Conservation (phyloP, 768 basidiomycete genomes). For the Tylopilus plumbeoviolaceoides region DNA sequence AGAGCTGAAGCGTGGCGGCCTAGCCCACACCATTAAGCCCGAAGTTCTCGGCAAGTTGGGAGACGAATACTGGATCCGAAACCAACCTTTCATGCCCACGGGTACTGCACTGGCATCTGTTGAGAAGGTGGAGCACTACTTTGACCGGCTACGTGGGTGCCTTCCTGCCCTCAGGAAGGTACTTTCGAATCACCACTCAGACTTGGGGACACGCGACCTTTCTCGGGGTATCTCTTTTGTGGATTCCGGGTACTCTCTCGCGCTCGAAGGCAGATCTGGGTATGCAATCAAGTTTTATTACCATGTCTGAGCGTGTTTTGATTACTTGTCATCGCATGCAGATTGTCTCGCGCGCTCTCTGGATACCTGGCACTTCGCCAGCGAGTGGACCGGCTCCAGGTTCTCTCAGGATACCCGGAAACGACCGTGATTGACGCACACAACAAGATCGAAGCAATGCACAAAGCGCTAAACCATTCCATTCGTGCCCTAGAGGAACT, state of each 20-base stretch:
- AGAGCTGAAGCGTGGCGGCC: conserved; percentile 76
- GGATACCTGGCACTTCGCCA: conserved; percentile 12
- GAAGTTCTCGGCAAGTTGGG: conserved; percentile 56
- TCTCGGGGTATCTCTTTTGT: conserved; percentile 73
- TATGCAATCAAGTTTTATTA: conserved; percentile 37
- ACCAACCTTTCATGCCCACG: conserved; percentile 46
- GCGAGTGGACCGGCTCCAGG: conserved; percentile 17
- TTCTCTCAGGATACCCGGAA: conserved; percentile 18
- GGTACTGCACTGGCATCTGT: conserved; percentile 20
- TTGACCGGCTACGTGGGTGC: conserved; percentile 55
- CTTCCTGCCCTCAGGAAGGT: conserved; percentile 64
- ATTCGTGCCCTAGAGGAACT: conserved; percentile 37
- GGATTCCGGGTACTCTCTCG: conserved; percentile 73
- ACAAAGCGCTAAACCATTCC: conserved; percentile 13
- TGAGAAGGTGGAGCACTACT: conserved; percentile 57
- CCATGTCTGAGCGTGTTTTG: background rate
- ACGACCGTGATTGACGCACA: conserved; percentile 17
- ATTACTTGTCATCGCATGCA: background rate
- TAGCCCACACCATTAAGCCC: conserved; percentile 67
- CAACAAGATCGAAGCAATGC: conserved; percentile 17
- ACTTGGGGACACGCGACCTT: conserved; percentile 83
- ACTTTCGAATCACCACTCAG: conserved; percentile 69
- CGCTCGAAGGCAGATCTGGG: conserved; percentile 60
- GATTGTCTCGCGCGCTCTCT: conserved; percentile 21
- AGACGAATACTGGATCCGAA: conserved; percentile 59